These are phyloP conservation scores for Nepenthes mirabilis DNA, from an alignment of 148 eudicot species.

Conservation along the genomic window DNA sequence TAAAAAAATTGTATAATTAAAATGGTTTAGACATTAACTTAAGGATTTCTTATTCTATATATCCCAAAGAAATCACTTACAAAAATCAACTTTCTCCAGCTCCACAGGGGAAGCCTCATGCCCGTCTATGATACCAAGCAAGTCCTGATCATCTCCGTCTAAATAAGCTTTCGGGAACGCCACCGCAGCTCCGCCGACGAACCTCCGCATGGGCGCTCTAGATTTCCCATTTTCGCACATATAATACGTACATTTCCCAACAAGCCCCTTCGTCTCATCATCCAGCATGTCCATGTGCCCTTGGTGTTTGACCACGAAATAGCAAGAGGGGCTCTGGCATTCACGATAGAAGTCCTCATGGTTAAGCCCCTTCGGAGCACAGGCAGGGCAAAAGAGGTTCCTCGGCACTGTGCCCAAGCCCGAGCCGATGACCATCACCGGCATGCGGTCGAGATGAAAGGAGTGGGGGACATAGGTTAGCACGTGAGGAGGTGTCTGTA, in stretches of 20 bases:
- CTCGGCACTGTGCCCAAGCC: slow-evolving; percentile 47
- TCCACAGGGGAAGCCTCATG: not conserved
- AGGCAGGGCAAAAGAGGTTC: slow-evolving; percentile 57
- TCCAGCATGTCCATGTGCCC: slow-evolving; percentile 77
- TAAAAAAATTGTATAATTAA: no score
- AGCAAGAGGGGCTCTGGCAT: slow-evolving; percentile 41
- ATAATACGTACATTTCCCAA: slow-evolving; percentile 45
- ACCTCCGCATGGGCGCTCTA: slow-evolving; percentile 73
- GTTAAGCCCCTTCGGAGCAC: slow-evolving; percentile 84
- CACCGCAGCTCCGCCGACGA: slow-evolving; percentile 63
- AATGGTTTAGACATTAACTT: no score
- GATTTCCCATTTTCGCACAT: slow-evolving; percentile 62
- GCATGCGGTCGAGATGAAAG: slow-evolving; percentile 33
- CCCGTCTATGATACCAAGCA: not conserved
- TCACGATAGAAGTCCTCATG: slow-evolving; percentile 59
- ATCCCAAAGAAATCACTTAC: not conserved
- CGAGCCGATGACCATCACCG: slow-evolving; percentile 45
- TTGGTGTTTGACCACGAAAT: slow-evolving; percentile 56
- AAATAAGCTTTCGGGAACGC: slow-evolving; percentile 60
- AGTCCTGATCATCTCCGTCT: slow-evolving; percentile 15
- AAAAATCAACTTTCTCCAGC: not conserved
- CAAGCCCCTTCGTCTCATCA: slow-evolving; percentile 52
- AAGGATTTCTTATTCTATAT: no score
- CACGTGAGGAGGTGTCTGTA: slow-evolving; percentile 58
- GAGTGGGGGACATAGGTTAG: slow-evolving; percentile 52